Conservation (phyloP, 768 basidiomycete species). For the Scleroderma bovista region DNA sequence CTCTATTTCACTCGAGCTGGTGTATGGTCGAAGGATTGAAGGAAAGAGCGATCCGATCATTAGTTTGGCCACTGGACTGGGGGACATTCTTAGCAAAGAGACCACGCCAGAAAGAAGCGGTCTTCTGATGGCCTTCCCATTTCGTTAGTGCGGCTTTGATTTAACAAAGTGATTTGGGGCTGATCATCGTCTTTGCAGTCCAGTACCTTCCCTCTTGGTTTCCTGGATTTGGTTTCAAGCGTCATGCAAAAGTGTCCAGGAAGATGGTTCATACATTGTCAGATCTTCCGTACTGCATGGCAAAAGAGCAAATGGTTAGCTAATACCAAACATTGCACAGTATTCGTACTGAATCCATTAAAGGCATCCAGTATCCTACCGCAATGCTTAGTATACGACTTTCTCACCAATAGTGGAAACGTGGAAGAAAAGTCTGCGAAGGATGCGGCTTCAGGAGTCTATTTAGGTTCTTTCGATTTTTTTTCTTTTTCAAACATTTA, state of each 20-base stretch:
- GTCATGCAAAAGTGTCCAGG: background rate
- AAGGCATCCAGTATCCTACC: background rate
- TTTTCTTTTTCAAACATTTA: background rate
- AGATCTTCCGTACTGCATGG: background rate
- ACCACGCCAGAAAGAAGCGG: conserved; percentile 1
- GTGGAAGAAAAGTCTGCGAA: background rate
- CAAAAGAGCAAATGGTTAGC: background rate
- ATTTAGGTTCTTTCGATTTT: background rate
- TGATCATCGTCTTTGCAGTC: background rate
- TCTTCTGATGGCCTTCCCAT: conserved; percentile 5
- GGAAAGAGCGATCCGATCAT: conserved; percentile 2
- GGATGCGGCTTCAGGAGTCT: background rate
- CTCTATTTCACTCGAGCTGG: conserved; percentile 19
- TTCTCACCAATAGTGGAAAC: background rate
- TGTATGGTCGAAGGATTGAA: conserved; percentile 3
- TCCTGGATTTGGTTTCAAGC: background rate
- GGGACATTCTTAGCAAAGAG: background rate
- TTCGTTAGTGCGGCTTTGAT: background rate
- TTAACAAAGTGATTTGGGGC: background rate
- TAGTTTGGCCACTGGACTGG: background rate
- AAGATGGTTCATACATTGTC: background rate
- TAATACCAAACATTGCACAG: background rate
- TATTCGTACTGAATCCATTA: background rate
- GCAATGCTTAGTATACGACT: background rate
- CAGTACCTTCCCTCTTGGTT: background rate